Conservation (phyloP, 1,284 basidiomycete species). For the Naganishia liquefaciens region DNA sequence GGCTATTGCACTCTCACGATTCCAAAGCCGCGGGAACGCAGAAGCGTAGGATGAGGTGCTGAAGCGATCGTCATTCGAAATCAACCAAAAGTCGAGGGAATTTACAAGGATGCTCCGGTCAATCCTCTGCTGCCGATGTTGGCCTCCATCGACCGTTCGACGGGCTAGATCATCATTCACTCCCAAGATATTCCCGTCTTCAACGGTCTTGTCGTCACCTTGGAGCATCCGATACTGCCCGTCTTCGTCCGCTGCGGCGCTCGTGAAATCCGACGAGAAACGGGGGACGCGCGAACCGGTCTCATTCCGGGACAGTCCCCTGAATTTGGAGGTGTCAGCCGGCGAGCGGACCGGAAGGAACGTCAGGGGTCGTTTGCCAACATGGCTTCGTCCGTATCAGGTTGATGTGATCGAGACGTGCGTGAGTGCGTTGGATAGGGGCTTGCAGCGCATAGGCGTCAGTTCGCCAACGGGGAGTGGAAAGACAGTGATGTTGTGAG, state of each 20-base stretch:
- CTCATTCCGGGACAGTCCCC: neutral
- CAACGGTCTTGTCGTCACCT: neutral
- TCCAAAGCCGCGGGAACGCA: neutral
- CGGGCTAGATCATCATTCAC: neutral
- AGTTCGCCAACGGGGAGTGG: slow-evolving; percentile 89
- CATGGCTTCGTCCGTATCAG: slow-evolving; percentile 79
- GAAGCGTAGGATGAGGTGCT: neutral
- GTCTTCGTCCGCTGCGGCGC: neutral
- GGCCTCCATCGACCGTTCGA: neutral
- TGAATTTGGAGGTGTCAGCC: neutral
- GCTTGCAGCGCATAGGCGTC: slow-evolving; percentile 77
- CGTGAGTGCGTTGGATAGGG: slow-evolving; percentile 66
- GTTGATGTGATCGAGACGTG: slow-evolving; percentile 80
- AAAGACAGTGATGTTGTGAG: slow-evolving; percentile 91
- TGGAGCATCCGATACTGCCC: neutral
- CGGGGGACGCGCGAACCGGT: too few species aligned
- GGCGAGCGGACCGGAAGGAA: neutral
- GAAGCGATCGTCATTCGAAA: neutral
- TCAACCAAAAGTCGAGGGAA: neutral
- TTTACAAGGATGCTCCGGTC: neutral
- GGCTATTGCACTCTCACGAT: too few species aligned
- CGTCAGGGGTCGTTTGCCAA: slow-evolving; percentile 6
- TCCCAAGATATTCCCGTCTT: neutral
- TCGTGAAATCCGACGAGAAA: neutral
- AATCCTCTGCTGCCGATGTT: neutral